Conservation (phyloP, 73 alveolate species). For the Paramecium pentaurelia region DNA sequence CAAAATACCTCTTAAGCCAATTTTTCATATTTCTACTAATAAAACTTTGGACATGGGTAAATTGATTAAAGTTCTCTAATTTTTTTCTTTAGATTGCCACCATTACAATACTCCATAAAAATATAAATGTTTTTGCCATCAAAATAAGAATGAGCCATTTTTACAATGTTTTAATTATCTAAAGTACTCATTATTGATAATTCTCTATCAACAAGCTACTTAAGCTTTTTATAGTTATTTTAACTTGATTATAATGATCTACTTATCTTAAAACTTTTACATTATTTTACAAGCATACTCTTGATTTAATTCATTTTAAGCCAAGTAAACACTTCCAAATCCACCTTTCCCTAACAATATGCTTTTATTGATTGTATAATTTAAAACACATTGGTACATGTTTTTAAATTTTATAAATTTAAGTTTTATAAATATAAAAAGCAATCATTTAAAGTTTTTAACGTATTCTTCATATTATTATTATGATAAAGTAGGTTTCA, state of each 20-base stretch:
- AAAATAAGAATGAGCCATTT: not conserved
- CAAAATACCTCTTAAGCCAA: slow-evolving; percentile 20
- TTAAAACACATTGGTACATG: not conserved
- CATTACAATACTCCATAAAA: slow-evolving; percentile 39
- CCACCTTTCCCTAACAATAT: slow-evolving; percentile 19
- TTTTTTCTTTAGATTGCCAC: not conserved
- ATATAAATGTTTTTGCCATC: not conserved
- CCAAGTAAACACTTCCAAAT: slow-evolving; percentile 21
- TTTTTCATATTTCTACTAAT: slow-evolving; percentile 12
- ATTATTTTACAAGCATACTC: slow-evolving; percentile 12
- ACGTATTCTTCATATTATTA: slow-evolving; percentile 1
- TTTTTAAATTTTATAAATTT: not conserved
- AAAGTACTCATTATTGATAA: slow-evolving; percentile 8
- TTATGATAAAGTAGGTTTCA: slow-evolving; percentile 31
- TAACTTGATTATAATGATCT: not conserved
- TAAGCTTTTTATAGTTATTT: not conserved
- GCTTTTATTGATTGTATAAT: not conserved
- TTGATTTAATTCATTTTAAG: not conserved
- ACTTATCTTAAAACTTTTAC: not conserved
- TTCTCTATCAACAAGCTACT: not conserved
- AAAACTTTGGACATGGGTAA: not conserved
- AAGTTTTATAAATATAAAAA: not conserved
- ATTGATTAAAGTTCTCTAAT: not conserved
- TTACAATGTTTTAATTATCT: not conserved
- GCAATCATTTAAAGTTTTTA: not conserved